Base-by-base conservation (phyloP, 2,329 filamentous ascomycete genomes). In the Xylariaceae sp. region DNA sequence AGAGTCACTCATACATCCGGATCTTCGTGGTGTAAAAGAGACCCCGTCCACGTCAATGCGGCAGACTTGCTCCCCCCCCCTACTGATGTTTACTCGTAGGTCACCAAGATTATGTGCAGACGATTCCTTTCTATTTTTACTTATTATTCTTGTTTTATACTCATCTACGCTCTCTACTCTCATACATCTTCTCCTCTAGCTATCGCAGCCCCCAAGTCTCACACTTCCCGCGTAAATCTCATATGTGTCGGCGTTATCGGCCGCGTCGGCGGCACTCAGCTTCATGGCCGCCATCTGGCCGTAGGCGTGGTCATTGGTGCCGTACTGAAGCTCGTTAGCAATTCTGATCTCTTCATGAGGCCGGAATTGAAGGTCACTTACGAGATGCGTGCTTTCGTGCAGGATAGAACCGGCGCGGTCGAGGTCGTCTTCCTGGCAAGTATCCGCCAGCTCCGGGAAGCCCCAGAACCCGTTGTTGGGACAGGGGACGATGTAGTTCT, bases 191-290 rank as follows among this genome's bases (percentile, higher is more conserved):
- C 52, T 15, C n/a, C n/a, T 52, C 51, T 65, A 65, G 58, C 61
- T 64, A 53, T 54, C 58, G 64, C 64, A 65, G n/a, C 64, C 64
- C 23, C 64, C 64, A 53, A 65, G 64, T 53, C 64, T 55, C 2
- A 65, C 64, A 54, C 64, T 65, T 6, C 60, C 62, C 35, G 64
- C 64, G 56, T 64, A 65, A 17, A 65, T 65, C 53, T 65, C 64
- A 15, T 65, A 65, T 2, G 60, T 61, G 41, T 65, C 64, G 35
- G 64, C 64, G 15, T 65, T 65, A n/a, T 58, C 58, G n/a, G 62
- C 60, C 6, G 64, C 64, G 35, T 65, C 55, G 35, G 60, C 34
- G 48, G 64, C 62, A 9, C 57, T 53, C 47, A 65, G 57, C 49
- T 60, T 15, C 56, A 58, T 49, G 2, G 58, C 62, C 1, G 64